These are phyloP conservation scores for Chrysosporium keratinophilum DNA, from an alignment of 2,329 filamentous ascomycete species.

Conservation along the genomic window DNA sequence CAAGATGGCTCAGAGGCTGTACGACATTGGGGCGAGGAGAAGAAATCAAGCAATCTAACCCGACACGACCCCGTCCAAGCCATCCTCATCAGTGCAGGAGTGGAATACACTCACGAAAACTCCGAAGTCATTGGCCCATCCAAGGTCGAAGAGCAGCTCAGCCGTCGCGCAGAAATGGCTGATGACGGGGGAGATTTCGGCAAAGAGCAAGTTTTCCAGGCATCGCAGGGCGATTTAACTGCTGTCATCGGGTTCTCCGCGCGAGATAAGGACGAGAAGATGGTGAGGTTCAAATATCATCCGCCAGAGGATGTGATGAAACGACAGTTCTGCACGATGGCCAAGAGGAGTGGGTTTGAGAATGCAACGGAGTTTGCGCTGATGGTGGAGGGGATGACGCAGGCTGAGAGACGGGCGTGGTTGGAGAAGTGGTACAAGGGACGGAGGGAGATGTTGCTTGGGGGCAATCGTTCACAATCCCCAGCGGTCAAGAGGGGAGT, in stretches of 20 bases:
- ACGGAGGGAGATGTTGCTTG: constrained; percentile 45
- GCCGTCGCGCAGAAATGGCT: constrained; percentile 55
- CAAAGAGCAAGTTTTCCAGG: constrained; percentile 29
- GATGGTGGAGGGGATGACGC: constrained; percentile 81
- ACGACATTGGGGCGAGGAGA: constrained; percentile 34
- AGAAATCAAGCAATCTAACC: constrained; percentile 25
- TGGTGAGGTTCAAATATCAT: constrained; percentile 52
- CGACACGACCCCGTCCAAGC: constrained; percentile 69
- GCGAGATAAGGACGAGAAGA: constrained; percentile 27
- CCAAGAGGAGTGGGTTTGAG: constrained; percentile 62
- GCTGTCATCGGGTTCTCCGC: constrained; percentile 11
- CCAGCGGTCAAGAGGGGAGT: background rate
- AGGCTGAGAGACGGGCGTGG: constrained; percentile 66
- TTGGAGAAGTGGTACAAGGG: constrained; percentile 69
- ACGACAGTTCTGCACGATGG: constrained; percentile 88
- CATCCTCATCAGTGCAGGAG: constrained; percentile 76
- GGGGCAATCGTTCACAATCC: background rate
- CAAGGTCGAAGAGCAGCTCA: constrained; percentile 80
- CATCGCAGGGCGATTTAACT: constrained; percentile 17
- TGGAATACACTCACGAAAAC: constrained; percentile 94
- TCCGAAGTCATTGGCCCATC: constrained; percentile 87
- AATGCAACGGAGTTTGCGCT: constrained; percentile 76
- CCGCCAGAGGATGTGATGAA: constrained; percentile 64
- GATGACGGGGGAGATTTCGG: constrained; percentile 23
- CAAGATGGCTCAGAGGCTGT: constrained; percentile 29